phyloP scores from a whole-genome alignment of 2,329 filamentous ascomycete species.

The Sclerotinia glacialis region DNA sequence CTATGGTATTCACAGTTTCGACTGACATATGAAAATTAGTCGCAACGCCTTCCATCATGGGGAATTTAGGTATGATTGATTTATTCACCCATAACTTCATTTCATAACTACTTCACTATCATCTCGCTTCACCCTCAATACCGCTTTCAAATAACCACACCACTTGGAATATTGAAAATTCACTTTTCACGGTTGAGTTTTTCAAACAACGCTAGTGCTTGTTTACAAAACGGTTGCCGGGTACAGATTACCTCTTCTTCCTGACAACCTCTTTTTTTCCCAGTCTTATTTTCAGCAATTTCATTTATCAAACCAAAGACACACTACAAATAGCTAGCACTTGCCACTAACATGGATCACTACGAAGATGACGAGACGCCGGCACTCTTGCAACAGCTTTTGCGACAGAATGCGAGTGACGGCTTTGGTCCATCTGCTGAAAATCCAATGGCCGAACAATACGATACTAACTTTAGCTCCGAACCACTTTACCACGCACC shows the following conservation, averaged over 20 bases:
- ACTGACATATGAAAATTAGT: not conserved
- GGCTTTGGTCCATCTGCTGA: not conserved
- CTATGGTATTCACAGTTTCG: not conserved
- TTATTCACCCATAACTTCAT: not conserved
- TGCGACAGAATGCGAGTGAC: not conserved
- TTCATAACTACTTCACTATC: not conserved
- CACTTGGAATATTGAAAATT: not conserved
- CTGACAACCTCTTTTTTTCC: not conserved
- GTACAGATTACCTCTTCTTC: not conserved
- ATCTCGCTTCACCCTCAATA: not conserved
- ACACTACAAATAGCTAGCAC: not conserved
- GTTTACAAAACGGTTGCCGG: not conserved
- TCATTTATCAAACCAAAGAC: not conserved
- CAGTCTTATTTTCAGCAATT: not conserved
- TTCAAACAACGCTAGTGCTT: conserved; percentile 11
- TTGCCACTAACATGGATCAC: conserved; percentile 1
- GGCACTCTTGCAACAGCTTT: not conserved
- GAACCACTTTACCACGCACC: not conserved
- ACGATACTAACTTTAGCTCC: no score
- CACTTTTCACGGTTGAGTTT: not conserved
- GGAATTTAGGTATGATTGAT: not conserved
- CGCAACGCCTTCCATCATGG: not conserved
- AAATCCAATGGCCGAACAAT: no score
- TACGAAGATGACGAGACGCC: conserved; percentile 7
- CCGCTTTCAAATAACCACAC: not conserved